Conservation (phyloP, 2,329 filamentous ascomycete genomes). For the Monilinia aucupariae region DNA sequence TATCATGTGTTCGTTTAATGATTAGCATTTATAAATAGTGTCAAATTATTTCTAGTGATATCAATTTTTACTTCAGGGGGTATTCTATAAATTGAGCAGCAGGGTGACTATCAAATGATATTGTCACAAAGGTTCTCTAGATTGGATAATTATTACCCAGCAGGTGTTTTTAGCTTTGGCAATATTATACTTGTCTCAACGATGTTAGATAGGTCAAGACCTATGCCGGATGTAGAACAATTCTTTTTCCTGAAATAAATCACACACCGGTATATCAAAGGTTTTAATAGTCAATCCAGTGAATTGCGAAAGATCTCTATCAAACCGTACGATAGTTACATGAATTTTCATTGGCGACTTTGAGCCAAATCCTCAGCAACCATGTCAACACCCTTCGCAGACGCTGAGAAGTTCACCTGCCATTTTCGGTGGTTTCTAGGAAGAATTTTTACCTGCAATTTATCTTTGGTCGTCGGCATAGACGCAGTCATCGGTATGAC, state of each 20-base stretch:
- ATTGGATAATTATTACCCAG: conserved; percentile 16
- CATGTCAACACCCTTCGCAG: not conserved
- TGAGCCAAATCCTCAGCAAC: not conserved
- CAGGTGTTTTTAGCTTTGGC: too few species aligned
- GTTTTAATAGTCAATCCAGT: too few species aligned
- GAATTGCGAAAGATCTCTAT: not conserved
- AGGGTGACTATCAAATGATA: not conserved
- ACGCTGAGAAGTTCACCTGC: not conserved
- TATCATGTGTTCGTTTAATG: too few species aligned
- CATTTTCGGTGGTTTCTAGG: not conserved
- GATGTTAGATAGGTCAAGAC: too few species aligned
- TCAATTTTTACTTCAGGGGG: too few species aligned
- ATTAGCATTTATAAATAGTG: too few species aligned
- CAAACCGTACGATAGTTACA: not conserved
- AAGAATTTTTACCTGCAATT: not conserved
- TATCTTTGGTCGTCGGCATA: not conserved
- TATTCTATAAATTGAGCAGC: too few species aligned
- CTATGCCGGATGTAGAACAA: too few species aligned
- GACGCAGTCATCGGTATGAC: not conserved
- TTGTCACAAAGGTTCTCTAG: conserved; percentile 3
- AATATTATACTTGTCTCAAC: too few species aligned
- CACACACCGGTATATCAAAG: too few species aligned
- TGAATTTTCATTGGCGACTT: not conserved
- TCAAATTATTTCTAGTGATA: too few species aligned
- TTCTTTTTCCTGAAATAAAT: too few species aligned